A percentile compares a stretch with the other conserved stretches of the same genome.
Conservation (phyloP, 176 grass and related monocot species). For the Oryza meyeriana region DNA sequence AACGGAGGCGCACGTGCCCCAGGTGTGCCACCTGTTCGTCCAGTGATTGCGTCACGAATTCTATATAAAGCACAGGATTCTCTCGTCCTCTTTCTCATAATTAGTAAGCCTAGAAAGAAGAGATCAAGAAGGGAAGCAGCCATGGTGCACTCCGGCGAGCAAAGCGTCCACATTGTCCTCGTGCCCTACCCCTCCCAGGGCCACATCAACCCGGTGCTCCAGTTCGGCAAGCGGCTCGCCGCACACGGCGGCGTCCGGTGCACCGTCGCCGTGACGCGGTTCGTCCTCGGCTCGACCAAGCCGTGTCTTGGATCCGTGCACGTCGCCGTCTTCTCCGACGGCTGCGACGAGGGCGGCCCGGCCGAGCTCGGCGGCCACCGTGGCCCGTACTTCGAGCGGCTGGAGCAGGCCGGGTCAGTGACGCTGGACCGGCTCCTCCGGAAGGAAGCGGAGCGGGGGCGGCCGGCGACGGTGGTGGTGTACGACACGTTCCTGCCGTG, state of each 20-base stretch:
- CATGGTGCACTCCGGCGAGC: neutral
- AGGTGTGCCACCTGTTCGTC: neutral
- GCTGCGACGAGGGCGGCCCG: conserved; percentile 35
- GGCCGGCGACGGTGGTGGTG: conserved; percentile 44
- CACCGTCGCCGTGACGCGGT: conserved; percentile 51
- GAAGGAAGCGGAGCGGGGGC: conserved; percentile 29
- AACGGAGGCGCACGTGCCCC: neutral
- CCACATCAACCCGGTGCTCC: conserved; percentile 77
- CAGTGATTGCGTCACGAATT: neutral
- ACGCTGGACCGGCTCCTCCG: conserved; percentile 51
- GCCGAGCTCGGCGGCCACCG: conserved; percentile 23
- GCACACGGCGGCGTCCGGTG: conserved; percentile 36
- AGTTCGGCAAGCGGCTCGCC: conserved; percentile 60
- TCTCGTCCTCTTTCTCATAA: neutral
- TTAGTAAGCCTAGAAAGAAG: too few species aligned
- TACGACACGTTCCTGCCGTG: conserved; percentile 66
- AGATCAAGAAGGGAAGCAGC: neutral
- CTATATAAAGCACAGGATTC: neutral
- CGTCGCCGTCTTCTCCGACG: conserved; percentile 44
- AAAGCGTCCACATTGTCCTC: conserved; percentile 41
- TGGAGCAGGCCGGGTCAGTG: conserved; percentile 39
- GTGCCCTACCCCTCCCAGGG: conserved; percentile 68
- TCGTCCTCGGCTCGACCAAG: conserved; percentile 27
- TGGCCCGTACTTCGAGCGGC: conserved; percentile 37
- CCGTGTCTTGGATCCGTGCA: neutral